These are phyloP conservation scores for Aspergillus nanangensis DNA, from an alignment of 495 filamentous ascomycete species.

Conservation along the genomic window DNA sequence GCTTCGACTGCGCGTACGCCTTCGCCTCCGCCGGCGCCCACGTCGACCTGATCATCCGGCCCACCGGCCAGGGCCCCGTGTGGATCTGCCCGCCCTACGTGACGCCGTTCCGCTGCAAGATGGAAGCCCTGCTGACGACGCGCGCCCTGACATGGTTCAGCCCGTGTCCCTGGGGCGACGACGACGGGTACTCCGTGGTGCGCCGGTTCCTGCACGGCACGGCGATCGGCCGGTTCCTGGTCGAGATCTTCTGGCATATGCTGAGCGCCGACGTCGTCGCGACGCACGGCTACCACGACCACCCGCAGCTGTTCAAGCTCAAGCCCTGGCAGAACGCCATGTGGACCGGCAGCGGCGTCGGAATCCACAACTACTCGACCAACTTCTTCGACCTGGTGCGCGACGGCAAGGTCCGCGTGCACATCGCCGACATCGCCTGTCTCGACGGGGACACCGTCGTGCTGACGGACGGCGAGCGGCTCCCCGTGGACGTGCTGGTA, in stretches of 20 bases:
- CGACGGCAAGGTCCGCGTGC: conserved; percentile 54
- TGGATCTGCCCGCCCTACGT: conserved; percentile 63
- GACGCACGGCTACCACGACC: conserved; percentile 52
- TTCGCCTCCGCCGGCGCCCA: conserved; percentile 59
- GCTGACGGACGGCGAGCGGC: conserved; percentile 48
- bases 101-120: conserved; percentile 48
- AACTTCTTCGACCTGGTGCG: conserved; percentile 58
- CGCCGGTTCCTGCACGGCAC: conserved; percentile 61
- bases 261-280: conserved; percentile 53
- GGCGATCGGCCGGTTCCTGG: conserved; percentile 58
- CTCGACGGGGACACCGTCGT: conserved; percentile 44
- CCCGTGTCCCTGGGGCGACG: conserved; percentile 55
- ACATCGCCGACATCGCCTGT: conserved; percentile 54
- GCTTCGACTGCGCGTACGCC: conserved; percentile 67
- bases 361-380: conserved; percentile 65
- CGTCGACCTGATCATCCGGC: conserved; percentile 46
- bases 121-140: conserved; percentile 59
- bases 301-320: conserved; percentile 57
- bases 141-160: conserved; percentile 58
- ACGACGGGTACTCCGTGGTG: conserved; percentile 42
- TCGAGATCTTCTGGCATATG: conserved; percentile 61
- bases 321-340: conserved; percentile 47
- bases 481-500: conserved; percentile 57
- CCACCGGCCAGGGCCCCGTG: conserved; percentile 63
- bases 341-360: conserved; percentile 56